phyloP scores from a whole-genome alignment of 805 yeast genomes.

The Metschnikowia rubicola region DNA sequence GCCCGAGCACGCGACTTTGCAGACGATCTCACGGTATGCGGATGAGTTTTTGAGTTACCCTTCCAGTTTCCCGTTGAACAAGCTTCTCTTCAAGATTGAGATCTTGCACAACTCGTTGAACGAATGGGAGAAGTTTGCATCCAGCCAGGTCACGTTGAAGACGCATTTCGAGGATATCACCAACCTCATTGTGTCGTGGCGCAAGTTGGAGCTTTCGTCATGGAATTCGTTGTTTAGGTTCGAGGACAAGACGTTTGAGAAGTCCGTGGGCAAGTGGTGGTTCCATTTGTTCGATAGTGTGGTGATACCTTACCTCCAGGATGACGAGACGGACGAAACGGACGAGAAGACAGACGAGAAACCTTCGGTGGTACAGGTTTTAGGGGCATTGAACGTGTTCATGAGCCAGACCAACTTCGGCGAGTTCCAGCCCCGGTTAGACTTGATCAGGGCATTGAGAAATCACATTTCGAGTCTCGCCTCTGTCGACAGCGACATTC shows the following conservation, averaged over 20 bases:
- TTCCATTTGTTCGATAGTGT: conserved; percentile 82
- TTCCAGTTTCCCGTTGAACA: conserved; percentile 67
- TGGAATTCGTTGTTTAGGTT: conserved; percentile 75
- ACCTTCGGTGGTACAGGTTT: conserved; percentile 26
- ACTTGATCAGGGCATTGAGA: conserved; percentile 61
- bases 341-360: conserved; percentile 26
- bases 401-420: conserved; percentile 76
- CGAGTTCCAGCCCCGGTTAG: conserved; percentile 59
- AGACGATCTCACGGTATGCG: conserved; percentile 59
- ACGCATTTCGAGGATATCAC: conserved; percentile 57
- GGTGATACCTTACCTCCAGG: conserved; percentile 46
- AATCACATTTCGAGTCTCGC: conserved; percentile 39
- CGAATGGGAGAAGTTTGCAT: conserved; percentile 94
- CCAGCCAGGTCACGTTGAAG: conserved; percentile 65
- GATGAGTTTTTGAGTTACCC: conserved; percentile 64
- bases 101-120: conserved; percentile 76
- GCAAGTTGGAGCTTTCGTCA: conserved; percentile 78
- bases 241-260: conserved; percentile 52
- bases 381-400: conserved; percentile 65
- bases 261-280: conserved; percentile 80
- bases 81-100: conserved; percentile 76
- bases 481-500: conserved; percentile 19
- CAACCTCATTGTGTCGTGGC: conserved; percentile 79
- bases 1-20: conserved; percentile 94
- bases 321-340: conserved; percentile 3